These are phyloP conservation scores for Eutrema heterophyllum DNA, from an alignment of 345 rosid genomes.

Conservation along the genomic window DNA sequence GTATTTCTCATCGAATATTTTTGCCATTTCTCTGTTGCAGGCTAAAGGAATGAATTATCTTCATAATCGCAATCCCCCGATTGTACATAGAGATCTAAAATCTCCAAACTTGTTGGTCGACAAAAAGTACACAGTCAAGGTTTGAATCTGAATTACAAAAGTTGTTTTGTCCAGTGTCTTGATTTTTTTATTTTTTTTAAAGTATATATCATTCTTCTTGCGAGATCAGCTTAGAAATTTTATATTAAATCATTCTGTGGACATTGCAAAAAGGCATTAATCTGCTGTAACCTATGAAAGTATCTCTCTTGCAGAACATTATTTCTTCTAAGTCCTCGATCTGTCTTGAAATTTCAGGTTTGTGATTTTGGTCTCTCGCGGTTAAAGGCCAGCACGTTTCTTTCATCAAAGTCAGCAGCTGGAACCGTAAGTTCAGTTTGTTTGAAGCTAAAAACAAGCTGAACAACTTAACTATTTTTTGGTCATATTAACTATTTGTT, in stretches of 20 bases:
- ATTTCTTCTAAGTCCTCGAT: not conserved
- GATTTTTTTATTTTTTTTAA: not conserved
- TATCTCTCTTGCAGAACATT: not conserved
- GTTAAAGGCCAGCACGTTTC: conserved; percentile 88
- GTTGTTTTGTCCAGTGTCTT: not conserved
- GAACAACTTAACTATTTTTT: not conserved
- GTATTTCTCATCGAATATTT: not conserved
- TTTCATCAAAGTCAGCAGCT: conserved; percentile 98
- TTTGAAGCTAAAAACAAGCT: conserved; percentile 14
- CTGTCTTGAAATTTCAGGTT: conserved; percentile 51
- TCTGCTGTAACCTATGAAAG: not conserved
- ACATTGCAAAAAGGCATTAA: not conserved
- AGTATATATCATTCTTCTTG: not conserved
- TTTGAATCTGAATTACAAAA: conserved; percentile 8
- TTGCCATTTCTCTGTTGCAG: conserved; percentile 36
- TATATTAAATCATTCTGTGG: not conserved
- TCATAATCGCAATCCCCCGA: conserved; percentile 88
- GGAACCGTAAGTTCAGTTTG: conserved; percentile 81
- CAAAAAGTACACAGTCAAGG: conserved; percentile 93
- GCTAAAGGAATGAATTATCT: conserved; percentile 99
- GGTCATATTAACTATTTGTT: not conserved
- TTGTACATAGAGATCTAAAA: conserved; percentile 95
- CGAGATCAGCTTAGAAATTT: not conserved
- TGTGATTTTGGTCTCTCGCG: conserved; percentile 99
- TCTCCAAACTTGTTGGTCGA: conserved; percentile 98